Percentiles rank a stretch among this genome's conserved stretches.
These are phyloP conservation scores for Daldinia bambusicola DNA, from an alignment of 495 filamentous ascomycete species.

Conservation along the genomic window DNA sequence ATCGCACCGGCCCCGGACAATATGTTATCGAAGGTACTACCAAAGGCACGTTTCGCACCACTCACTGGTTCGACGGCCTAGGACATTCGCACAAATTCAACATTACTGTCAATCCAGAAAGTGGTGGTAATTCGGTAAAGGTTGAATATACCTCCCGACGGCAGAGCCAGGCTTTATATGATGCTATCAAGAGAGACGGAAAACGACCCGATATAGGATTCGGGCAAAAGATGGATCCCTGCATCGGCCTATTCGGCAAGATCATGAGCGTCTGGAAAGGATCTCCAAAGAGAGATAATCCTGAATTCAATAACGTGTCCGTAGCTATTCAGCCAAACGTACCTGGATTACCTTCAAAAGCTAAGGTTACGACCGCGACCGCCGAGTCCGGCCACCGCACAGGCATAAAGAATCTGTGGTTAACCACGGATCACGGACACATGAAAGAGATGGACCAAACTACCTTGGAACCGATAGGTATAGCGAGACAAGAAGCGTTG, in stretches of 20 bases:
- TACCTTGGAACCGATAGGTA: constrained; percentile 74
- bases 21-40: constrained; percentile 66
- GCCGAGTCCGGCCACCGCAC: constrained; percentile 38
- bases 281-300: constrained; percentile 29
- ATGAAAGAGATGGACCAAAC: constrained; percentile 71
- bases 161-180: constrained; percentile 65
- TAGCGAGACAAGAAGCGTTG: constrained; percentile 65
- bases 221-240: constrained; percentile 73
- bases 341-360: constrained; percentile 55
- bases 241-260: constrained; percentile 73
- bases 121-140: constrained; percentile 40
- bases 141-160: constrained; percentile 80
- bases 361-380: constrained; percentile 30
- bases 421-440: constrained; percentile 67
- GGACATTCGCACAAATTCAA: constrained; percentile 79
- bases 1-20: constrained; percentile 76
- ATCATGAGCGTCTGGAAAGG: constrained; percentile 64
- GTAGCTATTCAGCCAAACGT: constrained; percentile 70
- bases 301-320: constrained; percentile 62
- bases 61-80: constrained; percentile 86
- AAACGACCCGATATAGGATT: constrained; percentile 61
- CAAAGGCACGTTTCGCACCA: constrained; percentile 63
- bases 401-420: constrained; percentile 62
- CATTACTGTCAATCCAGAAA: constrained; percentile 56
- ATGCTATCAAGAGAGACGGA: constrained; percentile 65